Conservation (phyloP, 2,329 filamentous ascomycete species). For the Aspergillus jensenii region DNA sequence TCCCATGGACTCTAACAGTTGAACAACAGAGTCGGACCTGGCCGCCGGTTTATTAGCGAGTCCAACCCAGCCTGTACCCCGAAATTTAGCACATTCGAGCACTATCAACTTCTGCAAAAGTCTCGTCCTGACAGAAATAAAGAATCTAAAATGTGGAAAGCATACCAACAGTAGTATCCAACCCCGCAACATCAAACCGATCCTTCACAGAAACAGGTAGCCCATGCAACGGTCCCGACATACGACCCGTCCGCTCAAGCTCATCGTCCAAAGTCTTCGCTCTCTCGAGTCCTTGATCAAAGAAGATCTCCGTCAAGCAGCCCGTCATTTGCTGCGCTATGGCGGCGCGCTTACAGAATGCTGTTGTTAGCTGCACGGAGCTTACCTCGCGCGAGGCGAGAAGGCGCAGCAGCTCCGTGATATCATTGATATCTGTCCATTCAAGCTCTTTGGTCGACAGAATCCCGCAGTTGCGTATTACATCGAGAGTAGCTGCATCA, state of each 20-base stretch:
- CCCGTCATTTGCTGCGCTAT: slow-evolving; percentile 21
- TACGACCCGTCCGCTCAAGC: slow-evolving; percentile 46
- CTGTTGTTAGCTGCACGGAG: slow-evolving; percentile 18
- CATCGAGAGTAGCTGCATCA: slow-evolving; percentile 14
- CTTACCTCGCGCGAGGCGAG: slow-evolving; percentile 12
- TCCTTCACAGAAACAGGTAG: slow-evolving; percentile 63
- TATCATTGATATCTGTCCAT: slow-evolving; percentile 25
- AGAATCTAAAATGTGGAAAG: background rate
- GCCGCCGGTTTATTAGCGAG: slow-evolving; percentile 28
- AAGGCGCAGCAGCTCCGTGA: slow-evolving; percentile 14
- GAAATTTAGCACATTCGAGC: background rate
- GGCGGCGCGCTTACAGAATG: slow-evolving; percentile 22
- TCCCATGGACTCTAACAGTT: slow-evolving; percentile 35
- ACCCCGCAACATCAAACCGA: slow-evolving; percentile 56
- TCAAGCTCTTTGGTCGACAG: slow-evolving; percentile 19
- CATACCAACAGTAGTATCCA: slow-evolving; percentile 29
- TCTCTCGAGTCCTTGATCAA: slow-evolving; percentile 51
- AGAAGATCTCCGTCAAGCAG: slow-evolving; percentile 43
- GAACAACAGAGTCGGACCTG: slow-evolving; percentile 26
- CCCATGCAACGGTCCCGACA: slow-evolving; percentile 66
- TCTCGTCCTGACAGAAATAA: background rate
- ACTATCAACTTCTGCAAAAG: background rate
- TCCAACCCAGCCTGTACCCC: slow-evolving; percentile 47
- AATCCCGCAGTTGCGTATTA: slow-evolving; percentile 21
- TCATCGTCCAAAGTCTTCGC: slow-evolving; percentile 54